These are phyloP conservation scores for Hypericum perforatum DNA, from an alignment of 345 rosid species.

Conservation along the genomic window DNA sequence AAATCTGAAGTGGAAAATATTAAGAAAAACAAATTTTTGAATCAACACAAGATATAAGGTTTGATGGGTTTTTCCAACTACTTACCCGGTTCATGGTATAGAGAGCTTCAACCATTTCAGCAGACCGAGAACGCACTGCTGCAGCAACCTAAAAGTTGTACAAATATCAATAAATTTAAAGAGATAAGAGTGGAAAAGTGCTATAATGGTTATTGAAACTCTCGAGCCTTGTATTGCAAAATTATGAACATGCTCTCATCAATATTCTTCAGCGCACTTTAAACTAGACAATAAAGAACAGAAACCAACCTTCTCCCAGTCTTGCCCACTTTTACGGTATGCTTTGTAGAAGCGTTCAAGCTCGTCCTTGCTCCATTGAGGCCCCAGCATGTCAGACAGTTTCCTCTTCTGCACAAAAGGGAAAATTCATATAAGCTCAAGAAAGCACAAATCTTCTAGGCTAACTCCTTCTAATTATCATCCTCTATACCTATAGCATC, in stretches of 20 bases:
- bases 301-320: slow-evolving; percentile 15
- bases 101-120: slow-evolving; percentile 1
- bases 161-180: neutral
- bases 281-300: neutral
- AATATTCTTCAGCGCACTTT: neutral
- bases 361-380: slow-evolving; percentile 20
- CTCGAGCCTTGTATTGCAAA: no score
- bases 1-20: no score
- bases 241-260: no score
- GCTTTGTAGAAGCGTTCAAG: slow-evolving; percentile 20
- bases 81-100: slow-evolving; percentile 3
- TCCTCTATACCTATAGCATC: neutral
- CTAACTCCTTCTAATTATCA: neutral
- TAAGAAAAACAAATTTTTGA: no score
- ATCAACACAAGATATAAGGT: no score
- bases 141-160: slow-evolving; percentile 4
- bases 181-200: neutral
- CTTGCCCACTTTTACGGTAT: slow-evolving; percentile 17
- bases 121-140: neutral
- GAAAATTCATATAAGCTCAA: neutral
- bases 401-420: slow-evolving; percentile 15
- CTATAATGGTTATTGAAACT: neutral
- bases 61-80: neutral
- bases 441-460: neutral
- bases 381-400: slow-evolving; percentile 14